A percentile compares a stretch with the other conserved stretches of the same genome.
These are phyloP conservation scores for Phytopythium montanum DNA, from an alignment of 352 stramenopile genomes.

Conservation along the genomic window DNA sequence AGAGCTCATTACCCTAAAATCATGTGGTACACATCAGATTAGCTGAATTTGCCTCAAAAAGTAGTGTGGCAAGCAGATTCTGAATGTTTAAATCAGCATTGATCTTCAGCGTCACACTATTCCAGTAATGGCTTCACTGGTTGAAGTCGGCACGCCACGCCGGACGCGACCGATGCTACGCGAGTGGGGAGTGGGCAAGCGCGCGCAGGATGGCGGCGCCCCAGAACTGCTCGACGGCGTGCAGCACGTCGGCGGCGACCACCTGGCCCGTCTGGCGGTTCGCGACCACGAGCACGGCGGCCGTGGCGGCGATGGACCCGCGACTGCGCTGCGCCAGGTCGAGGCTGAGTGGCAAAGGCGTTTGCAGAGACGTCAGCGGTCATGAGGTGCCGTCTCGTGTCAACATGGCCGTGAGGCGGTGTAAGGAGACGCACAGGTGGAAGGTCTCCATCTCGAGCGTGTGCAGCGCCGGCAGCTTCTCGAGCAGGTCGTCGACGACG, in stretches of 20 bases:
- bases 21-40: not conserved
- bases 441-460: slow-evolving; percentile 78
- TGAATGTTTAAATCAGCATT: not conserved
- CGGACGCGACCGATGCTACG: not conserved
- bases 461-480: slow-evolving; percentile 24
- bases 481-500: slow-evolving; percentile 31
- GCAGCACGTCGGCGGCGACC: slow-evolving; percentile 24
- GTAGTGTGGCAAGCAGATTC: not conserved
- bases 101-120: not conserved
- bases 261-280: slow-evolving; percentile 42
- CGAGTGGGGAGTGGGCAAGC: slow-evolving; percentile 15
- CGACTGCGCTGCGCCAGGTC: slow-evolving; percentile 43
- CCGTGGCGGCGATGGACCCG: slow-evolving; percentile 31
- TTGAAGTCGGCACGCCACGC: not conserved
- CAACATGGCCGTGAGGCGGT: too few species aligned
- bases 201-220: slow-evolving; percentile 30
- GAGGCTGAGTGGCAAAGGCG: slow-evolving; percentile 13
- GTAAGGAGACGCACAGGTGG: slow-evolving; percentile 33
- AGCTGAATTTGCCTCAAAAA: not conserved
- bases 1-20: not conserved
- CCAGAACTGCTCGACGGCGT: slow-evolving; percentile 31
- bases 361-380: not conserved
- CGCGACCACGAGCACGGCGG: slow-evolving; percentile 36
- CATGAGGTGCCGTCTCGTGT: too few species aligned
- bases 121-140: not conserved